phyloP scores from a whole-genome alignment of 2,329 filamentous ascomycete genomes.

The Pyrenochaeta sp. region DNA sequence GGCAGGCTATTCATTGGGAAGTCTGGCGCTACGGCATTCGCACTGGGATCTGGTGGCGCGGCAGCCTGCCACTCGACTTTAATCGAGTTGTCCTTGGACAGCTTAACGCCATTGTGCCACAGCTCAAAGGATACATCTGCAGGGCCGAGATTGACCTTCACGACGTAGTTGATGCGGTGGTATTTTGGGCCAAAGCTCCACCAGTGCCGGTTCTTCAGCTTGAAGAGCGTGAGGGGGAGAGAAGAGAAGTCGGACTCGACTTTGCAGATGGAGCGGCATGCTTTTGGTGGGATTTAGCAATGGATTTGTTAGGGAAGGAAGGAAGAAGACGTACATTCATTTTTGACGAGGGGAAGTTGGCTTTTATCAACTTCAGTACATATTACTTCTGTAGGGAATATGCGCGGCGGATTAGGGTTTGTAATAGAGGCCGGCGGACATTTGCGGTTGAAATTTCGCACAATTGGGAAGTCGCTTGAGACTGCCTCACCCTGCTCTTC shows the following conservation, averaged over 20 bases:
- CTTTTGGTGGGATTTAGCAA: constrained; percentile 2
- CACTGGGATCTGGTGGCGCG: constrained; percentile 10
- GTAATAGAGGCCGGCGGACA: constrained; percentile 24
- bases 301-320: not conserved
- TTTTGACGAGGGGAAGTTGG: constrained; percentile 18
- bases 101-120: constrained; percentile 29
- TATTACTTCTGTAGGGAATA: constrained; percentile 32
- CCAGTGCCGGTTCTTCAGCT: constrained; percentile 32
- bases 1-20: constrained; percentile 11
- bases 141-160: constrained; percentile 28
- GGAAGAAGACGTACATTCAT: constrained; percentile 8
- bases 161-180: constrained; percentile 17
- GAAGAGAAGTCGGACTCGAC: constrained; percentile 28
- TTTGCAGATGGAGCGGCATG: constrained; percentile 25
- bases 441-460: constrained; percentile 29
- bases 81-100: constrained; percentile 29
- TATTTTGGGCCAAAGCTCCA: constrained; percentile 26
- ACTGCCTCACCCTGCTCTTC: constrained; percentile 34
- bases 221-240: constrained; percentile 22
- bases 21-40: not conserved
- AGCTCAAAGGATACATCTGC: constrained; percentile 32
- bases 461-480: constrained; percentile 26
- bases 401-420: constrained; percentile 19
- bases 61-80: constrained; percentile 30
- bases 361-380: constrained; percentile 24